Evolutionary conservation across 257 asterid genomes (phyloP), one percentile per base, ranked within the genome.

Genomic region (Lycium barbarum): DNA sequence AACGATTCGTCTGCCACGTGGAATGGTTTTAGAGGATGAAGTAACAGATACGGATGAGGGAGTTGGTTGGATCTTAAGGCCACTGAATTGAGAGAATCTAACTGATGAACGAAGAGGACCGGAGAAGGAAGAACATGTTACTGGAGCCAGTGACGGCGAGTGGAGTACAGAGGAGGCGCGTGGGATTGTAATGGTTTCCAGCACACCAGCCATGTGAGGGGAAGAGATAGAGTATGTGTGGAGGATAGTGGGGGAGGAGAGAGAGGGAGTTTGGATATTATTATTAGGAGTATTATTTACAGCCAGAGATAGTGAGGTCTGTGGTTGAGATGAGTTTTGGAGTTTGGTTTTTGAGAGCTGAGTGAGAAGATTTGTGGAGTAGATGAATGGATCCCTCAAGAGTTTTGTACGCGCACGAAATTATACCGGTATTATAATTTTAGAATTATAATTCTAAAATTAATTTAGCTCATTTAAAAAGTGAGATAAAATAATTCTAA

Each of bases 121-220:
- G 33, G 93, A 88, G 79, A 83, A 26, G 1, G 89, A 67, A 55
- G 84, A 87, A 79, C 90, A 90, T 68, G 91, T 82, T 4, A 87
- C 82, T 20, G 94, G 92, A 65, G 91, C 85, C 84, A 92, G 73
- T 5, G 94, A 90, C 9, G 90, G 88, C 47, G 93, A 86, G 17
- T 90, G 93, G 73, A 89, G 62, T 35, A 91, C 90, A 26, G 33
- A 26, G 83, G 93, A 88, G 83, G 97, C 91, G 89, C 96, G 98
- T 12, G 98, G 98, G 65, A 93, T 74, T 2, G 88, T 79, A 20
- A 93, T 86, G 87, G 95, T 93, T 92, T 94, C 98, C 57, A 94
- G 85, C 81, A 94, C 87, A 87, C 83, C 91, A 80, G 95, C 98
- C 93, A 94, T 94, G 90, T 92, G 87, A 73, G 66, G 81, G 55